These are phyloP conservation scores for Tulasnella calospora DNA, from an alignment of 768 basidiomycete genomes.

Conservation along the genomic window DNA sequence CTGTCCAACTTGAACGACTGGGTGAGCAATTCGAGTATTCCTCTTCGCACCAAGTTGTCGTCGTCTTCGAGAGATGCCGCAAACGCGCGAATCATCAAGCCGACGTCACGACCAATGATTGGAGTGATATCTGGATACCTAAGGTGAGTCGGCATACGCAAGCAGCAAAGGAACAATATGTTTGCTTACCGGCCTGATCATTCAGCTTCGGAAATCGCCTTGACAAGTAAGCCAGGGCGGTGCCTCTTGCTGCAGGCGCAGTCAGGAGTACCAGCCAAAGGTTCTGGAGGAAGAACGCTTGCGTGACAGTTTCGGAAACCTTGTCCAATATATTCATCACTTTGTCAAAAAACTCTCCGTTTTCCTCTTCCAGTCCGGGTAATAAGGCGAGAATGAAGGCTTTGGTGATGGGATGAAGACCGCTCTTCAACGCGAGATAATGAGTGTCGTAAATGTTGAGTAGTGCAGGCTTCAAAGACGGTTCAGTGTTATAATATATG, in stretches of 20 bases:
- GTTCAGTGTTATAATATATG: neutral
- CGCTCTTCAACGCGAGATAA: constrained; percentile 79
- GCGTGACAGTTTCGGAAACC: constrained; percentile 76
- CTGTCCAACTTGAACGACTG: constrained; percentile 73
- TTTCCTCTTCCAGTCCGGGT: constrained; percentile 95
- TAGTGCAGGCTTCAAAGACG: constrained; percentile 59
- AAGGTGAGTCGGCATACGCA: constrained; percentile 10
- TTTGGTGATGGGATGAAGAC: constrained; percentile 85
- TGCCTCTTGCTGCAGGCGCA: constrained; percentile 75
- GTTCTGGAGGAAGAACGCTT: constrained; percentile 90
- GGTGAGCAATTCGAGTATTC: constrained; percentile 76
- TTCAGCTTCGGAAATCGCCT: constrained; percentile 69
- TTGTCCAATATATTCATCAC: constrained; percentile 75
- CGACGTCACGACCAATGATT: constrained; percentile 79
- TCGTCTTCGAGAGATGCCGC: constrained; percentile 89
- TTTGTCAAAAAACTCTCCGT: constrained; percentile 94
- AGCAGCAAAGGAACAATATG: neutral
- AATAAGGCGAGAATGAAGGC: constrained; percentile 89
- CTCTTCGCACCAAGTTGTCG: constrained; percentile 82
- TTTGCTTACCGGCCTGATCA: constrained; percentile 54
- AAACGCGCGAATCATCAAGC: constrained; percentile 84
- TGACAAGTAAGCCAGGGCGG: constrained; percentile 80
- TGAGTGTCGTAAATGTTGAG: constrained; percentile 89
- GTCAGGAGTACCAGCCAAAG: constrained; percentile 93
- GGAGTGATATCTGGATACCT: constrained; percentile 51